Evolutionary conservation across 768 basidiomycete genomes (phyloP).

Genomic region (Agaricus blazei): DNA sequence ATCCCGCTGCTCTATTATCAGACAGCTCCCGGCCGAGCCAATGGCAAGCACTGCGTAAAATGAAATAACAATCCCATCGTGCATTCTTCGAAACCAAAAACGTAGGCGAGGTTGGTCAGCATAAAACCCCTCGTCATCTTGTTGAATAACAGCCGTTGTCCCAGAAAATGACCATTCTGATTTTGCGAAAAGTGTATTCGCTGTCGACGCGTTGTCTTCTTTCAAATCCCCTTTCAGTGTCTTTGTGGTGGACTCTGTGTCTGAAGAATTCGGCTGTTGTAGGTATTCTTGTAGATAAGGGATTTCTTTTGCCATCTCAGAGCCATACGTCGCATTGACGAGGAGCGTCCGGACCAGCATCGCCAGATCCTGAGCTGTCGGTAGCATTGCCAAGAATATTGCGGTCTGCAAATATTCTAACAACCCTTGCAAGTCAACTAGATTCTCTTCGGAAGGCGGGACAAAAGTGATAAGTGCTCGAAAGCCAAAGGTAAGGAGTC

Average conservation of each 20-base stretch:
- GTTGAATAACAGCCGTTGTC: not conserved
- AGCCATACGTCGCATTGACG: constrained; percentile 22
- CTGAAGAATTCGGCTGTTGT: not conserved
- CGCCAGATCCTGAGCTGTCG: constrained; percentile 7
- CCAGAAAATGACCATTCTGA: constrained; percentile 5
- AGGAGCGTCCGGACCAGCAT: constrained; percentile 12
- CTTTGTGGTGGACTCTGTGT: constrained; percentile 3
- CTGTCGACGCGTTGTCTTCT: not conserved
- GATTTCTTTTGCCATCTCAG: constrained; percentile 5
- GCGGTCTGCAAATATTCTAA: constrained; percentile 23
- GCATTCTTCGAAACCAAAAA: constrained; percentile 24
- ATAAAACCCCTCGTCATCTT: not conserved
- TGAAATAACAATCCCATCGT: constrained; percentile 14
- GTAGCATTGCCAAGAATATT: constrained; percentile 21
- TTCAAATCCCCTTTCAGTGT: not conserved
- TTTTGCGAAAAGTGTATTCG: not conserved
- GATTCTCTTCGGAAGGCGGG: constrained; percentile 4
- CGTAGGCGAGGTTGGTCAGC: constrained; percentile 23
- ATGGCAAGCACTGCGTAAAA: constrained; percentile 18
- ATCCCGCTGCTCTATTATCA: constrained; percentile 13
- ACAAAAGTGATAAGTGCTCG: constrained; percentile 15
- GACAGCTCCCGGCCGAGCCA: constrained; percentile 20
- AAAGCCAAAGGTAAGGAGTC: constrained; percentile 17
- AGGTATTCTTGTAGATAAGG: constrained; percentile 1
- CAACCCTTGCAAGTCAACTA: constrained; percentile 16